A percentile compares a stretch with the other conserved stretches of the same genome.
Conservation (phyloP, 805 yeast genomes). For the Wickerhamiella dianesei region DNA sequence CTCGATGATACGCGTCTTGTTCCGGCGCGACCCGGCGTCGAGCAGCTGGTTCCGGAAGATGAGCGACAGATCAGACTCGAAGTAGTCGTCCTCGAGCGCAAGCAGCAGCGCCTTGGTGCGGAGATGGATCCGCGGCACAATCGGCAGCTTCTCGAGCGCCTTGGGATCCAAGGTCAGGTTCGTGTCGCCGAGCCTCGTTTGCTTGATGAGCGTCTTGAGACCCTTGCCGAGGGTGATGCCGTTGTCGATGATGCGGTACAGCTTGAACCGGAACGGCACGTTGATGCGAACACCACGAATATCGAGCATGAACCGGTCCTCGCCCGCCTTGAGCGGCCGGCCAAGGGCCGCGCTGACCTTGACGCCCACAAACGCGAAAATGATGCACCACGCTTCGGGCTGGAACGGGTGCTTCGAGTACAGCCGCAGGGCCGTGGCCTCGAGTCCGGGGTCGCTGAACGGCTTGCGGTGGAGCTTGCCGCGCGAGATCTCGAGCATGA, state of each 20-base stretch:
- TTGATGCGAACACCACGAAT: constrained; percentile 26
- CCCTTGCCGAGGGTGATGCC: constrained; percentile 55
- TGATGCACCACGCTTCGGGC: constrained; percentile 27
- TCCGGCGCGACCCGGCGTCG: constrained; percentile 14
- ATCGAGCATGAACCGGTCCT: constrained; percentile 16
- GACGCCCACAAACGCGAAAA: constrained; percentile 21
- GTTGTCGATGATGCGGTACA: constrained; percentile 71
- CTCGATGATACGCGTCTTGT: constrained; percentile 11
- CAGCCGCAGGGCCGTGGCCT: constrained; percentile 30
- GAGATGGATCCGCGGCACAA: constrained; percentile 36
- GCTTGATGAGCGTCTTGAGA: constrained; percentile 36
- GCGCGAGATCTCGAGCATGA: constrained; percentile 30
- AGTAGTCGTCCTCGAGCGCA: constrained; percentile 77
- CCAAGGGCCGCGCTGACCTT: constrained; percentile 13
- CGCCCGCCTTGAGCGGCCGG: constrained; percentile 1
- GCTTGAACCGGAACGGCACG: constrained; percentile 60
- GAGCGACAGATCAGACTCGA: constrained; percentile 58
- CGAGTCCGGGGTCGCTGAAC: constrained; percentile 21
- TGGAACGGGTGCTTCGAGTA: constrained; percentile 40
- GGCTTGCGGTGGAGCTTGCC: constrained; percentile 23
- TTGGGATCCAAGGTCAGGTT: constrained; percentile 19
- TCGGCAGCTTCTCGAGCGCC: constrained; percentile 19
- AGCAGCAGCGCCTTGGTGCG: constrained; percentile 44
- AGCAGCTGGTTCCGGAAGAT: constrained; percentile 48
- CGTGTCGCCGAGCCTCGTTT: constrained; percentile 19